A percentile compares a stretch with the other conserved stretches of the same genome.
These are phyloP conservation scores for Quercus variabilis DNA, from an alignment of 306 rosid species.

Conservation along the genomic window DNA sequence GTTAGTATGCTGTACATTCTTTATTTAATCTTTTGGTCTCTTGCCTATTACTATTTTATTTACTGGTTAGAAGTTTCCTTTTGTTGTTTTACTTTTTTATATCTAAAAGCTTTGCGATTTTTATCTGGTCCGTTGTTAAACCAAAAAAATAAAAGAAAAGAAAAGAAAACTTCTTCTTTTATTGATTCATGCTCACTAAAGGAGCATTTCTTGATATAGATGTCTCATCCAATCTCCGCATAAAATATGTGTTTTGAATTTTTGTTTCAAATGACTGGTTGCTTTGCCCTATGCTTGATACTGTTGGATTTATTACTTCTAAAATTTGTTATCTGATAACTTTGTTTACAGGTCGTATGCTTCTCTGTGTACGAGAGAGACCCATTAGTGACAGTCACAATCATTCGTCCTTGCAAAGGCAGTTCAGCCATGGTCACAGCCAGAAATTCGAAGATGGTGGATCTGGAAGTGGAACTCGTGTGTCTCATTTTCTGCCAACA, in stretches of 20 bases:
- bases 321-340: conserved; percentile 15
- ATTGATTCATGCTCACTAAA: too few species aligned
- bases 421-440: conserved; percentile 79
- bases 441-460: conserved; percentile 74
- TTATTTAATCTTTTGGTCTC: not conserved
- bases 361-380: conserved; percentile 93
- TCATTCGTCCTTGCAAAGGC: conserved; percentile 58
- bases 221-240: not conserved
- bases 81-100: not conserved
- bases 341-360: conserved; percentile 80
- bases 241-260: not conserved
- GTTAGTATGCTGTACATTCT: not conserved
- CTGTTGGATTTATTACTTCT: not conserved
- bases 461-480: conserved; percentile 58
- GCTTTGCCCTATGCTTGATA: not conserved
- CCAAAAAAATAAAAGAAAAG: too few species aligned
- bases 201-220: not conserved
- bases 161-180: not conserved
- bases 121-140: not conserved
- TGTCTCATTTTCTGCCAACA: conserved; percentile 59
- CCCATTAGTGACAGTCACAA: conserved; percentile 45
- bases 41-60: not conserved
- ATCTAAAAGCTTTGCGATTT: not conserved
- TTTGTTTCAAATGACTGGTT: not conserved
- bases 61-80: not conserved